Base-by-base conservation (phyloP, 1,139 yeast species). In the Taphrina betulina region DNA sequence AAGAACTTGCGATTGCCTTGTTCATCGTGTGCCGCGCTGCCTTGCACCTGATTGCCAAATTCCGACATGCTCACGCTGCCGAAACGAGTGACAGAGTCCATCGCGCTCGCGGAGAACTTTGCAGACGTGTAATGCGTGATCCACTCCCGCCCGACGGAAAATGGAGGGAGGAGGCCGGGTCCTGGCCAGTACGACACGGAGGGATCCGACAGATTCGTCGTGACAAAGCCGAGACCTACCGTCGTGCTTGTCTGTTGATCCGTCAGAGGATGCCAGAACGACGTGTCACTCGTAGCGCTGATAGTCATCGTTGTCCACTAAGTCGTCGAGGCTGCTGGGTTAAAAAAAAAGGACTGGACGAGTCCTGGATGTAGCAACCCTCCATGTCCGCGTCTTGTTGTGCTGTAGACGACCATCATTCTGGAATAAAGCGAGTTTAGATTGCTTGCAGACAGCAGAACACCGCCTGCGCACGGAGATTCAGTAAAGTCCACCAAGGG, bases 161-260 rank as follows among this genome's bases (percentile, higher is more conserved):
- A 41, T 19, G 16, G 3, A 7, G 43, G 43, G 12, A 19, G 14
- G 14, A 14, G 19, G 14, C 43, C 43, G 31, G 46, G 34, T 3
- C 46, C 46, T 3, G 46, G 46, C 46, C 46, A 41, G 46, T 41
- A 41, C 35, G 46, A 41, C 14, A 28, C 23, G 19, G 46, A 41
- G 3, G 46, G 46, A 35, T 41, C 46, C 3, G 10, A 10, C 8
- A 35, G 46, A 19, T 26, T 41, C 5, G 46, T 41, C 12, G 46
- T 41, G 14, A 41, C 35, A 24, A 26, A 28, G 7, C 46, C 46
- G 3, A 41, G 35, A 16, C 35, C 35, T 3, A 41, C 46, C 7
- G 35, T 16, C 35, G 46, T 16, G 14, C 35, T 41, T 8, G 35
- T 41, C 24, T 41, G 46, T 16, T 41, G 46, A 10, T 41, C 46